Percentiles rank a stretch among this genome's conserved stretches.
Conservation (phyloP, 169 alveolate genomes). For the Plasmodium vinckei region DNA sequence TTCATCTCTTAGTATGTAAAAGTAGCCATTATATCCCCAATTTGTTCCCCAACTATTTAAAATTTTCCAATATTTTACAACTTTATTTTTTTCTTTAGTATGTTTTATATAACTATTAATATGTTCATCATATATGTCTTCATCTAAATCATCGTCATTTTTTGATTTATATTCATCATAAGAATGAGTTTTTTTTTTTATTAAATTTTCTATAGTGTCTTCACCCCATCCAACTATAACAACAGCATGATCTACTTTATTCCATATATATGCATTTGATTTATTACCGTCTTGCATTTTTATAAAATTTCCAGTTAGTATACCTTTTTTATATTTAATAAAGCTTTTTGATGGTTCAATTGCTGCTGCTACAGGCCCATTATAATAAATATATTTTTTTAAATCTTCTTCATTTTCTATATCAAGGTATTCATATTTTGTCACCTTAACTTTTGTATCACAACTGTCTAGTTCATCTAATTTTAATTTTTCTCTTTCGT, state of each 20-base stretch:
- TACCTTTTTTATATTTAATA: conserved; percentile 36
- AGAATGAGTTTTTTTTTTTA: conserved; percentile 9
- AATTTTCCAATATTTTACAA: conserved; percentile 64
- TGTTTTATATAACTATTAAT: background rate
- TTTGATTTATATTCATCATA: no score
- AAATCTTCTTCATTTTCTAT: conserved; percentile 67
- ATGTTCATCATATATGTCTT: background rate
- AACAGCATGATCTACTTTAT: conserved; percentile 76
- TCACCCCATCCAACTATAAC: conserved; percentile 77
- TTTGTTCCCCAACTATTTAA: conserved; percentile 74
- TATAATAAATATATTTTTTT: conserved; percentile 52
- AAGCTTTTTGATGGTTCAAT: conserved; percentile 62
- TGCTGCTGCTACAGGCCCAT: conserved; percentile 76
- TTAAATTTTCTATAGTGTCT: conserved; percentile 35
- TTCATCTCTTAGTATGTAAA: conserved; percentile 51
- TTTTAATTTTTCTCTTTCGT: conserved; percentile 11
- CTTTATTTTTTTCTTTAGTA: background rate
- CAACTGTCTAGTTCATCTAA: conserved; percentile 6
- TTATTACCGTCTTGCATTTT: conserved; percentile 65
- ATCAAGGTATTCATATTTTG: conserved; percentile 55
- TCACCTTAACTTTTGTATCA: conserved; percentile 50
- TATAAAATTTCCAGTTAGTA: conserved; percentile 38
- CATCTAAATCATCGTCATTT: background rate
- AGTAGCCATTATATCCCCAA: conserved; percentile 63
- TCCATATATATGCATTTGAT: conserved; percentile 71